Conservation (phyloP, 2,329 filamentous ascomycete genomes). For the Sphaerostilbella broomeana region DNA sequence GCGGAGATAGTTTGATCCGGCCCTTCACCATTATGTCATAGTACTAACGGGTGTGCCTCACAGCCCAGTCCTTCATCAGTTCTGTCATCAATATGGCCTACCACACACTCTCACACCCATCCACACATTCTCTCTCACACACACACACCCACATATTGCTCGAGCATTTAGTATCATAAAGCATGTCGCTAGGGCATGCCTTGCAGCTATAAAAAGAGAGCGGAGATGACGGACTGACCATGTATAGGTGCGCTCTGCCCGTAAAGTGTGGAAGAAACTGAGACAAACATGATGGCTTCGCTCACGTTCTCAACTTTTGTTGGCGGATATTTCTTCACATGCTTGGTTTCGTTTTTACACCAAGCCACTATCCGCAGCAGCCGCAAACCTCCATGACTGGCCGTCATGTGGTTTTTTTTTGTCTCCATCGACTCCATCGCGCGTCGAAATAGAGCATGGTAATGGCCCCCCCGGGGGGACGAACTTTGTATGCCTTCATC, state of each 20-base stretch:
- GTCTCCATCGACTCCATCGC: too few relatives aligned
- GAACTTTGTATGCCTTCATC: too few relatives aligned
- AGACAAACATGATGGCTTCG: conserved; percentile 22
- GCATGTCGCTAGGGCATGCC: too few relatives aligned
- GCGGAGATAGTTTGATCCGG: neutral
- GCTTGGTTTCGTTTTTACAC: neutral
- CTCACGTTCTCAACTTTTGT: conserved; percentile 13
- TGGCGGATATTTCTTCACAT: conserved; percentile 8
- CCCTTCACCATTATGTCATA: neutral
- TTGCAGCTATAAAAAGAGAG: neutral
- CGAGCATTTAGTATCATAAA: too few relatives aligned
- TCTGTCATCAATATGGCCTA: too few relatives aligned
- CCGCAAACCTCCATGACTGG: conserved; percentile 10
- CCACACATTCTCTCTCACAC: too few relatives aligned
- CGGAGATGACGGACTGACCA: neutral
- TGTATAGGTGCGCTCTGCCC: conserved; percentile 11
- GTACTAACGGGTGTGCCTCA: neutral
- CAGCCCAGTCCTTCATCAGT: too few relatives aligned
- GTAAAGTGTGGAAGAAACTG: conserved; percentile 16
- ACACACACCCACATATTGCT: too few relatives aligned
- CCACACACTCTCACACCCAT: too few relatives aligned
- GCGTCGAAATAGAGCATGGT: neutral
- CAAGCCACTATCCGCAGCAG: conserved; percentile 15
- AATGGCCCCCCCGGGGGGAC: too few relatives aligned
- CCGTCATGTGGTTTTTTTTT: conserved; percentile 15